Conservation (phyloP, 345 rosid species). For the Lagerstroemia speciosa region DNA sequence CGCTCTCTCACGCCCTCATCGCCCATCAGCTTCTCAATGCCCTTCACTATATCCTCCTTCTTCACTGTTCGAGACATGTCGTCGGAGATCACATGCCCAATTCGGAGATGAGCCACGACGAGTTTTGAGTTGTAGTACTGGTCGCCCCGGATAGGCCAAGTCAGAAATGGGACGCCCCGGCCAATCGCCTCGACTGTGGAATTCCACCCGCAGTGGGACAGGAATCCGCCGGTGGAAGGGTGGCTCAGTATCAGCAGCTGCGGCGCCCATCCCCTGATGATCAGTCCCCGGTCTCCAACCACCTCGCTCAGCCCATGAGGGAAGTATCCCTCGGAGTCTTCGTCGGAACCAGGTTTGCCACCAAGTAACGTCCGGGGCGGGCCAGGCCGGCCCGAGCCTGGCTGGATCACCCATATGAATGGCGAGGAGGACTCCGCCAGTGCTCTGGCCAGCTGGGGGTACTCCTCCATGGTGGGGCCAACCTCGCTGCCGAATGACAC, state of each 20-base stretch:
- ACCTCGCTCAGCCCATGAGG: conserved; percentile 12
- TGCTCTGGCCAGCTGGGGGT: conserved; percentile 3
- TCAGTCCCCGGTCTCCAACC: conserved; percentile 24
- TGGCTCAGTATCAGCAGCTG: conserved; percentile 34
- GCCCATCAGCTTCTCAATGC: conserved; percentile 30
- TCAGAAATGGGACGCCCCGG: conserved; percentile 22
- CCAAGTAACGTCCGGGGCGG: background rate
- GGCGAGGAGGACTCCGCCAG: background rate
- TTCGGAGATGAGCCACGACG: conserved; percentile 17
- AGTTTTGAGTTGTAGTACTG: conserved; percentile 27
- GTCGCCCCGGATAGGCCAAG: conserved; percentile 33
- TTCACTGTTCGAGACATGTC: conserved; percentile 12
- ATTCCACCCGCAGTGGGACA: conserved; percentile 44
- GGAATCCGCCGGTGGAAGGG: conserved; percentile 27
- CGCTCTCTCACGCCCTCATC: conserved; percentile 20
- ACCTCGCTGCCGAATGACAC: conserved; percentile 34
- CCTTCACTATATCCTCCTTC: conserved; percentile 19
- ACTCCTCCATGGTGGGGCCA: conserved; percentile 24
- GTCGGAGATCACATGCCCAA: conserved; percentile 16
- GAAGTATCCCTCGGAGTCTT: conserved; percentile 7
- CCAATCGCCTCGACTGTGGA: conserved; percentile 29
- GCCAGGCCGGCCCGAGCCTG: background rate
- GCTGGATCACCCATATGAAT: conserved; percentile 7
- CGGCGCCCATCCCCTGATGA: conserved; percentile 36
- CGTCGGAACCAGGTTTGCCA: background rate